Conservation (phyloP, 352 stramenopile genomes). For the Pythium dissotocum region DNA sequence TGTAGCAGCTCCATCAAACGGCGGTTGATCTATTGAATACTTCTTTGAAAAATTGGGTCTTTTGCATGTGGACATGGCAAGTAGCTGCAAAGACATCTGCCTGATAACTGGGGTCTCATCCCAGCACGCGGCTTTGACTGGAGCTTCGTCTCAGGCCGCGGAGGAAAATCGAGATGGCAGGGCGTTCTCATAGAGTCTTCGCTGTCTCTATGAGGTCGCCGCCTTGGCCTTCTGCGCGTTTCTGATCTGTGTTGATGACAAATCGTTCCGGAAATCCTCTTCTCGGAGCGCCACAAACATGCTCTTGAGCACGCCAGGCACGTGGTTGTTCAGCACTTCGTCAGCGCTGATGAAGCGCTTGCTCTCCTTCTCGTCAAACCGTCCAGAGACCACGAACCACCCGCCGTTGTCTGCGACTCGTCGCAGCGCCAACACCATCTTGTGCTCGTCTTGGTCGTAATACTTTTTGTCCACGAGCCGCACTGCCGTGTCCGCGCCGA, state of each 20-base stretch:
- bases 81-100: too few relatives aligned
- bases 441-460: conserved; percentile 72
- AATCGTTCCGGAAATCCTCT: conserved; percentile 78
- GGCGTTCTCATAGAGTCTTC: too few relatives aligned
- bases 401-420: conserved; percentile 64
- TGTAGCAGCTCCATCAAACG: too few relatives aligned
- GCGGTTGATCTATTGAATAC: too few relatives aligned
- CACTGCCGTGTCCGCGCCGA: conserved; percentile 89
- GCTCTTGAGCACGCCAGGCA: conserved; percentile 50
- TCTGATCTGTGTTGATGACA: conserved; percentile 87
- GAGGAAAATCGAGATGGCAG: too few relatives aligned
- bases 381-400: conserved; percentile 87
- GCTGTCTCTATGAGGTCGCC: too few relatives aligned
- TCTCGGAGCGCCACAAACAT: conserved; percentile 79
- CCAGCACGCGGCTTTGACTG: too few relatives aligned
- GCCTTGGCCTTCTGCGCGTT: neutral
- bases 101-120: too few relatives aligned
- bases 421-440: conserved; percentile 77
- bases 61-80: too few relatives aligned
- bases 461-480: conserved; percentile 91
- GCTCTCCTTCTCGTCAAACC: conserved; percentile 56
- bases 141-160: too few relatives aligned
- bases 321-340: conserved; percentile 44
- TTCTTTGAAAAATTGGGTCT: too few relatives aligned
- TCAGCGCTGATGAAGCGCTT: conserved; percentile 59